These are phyloP conservation scores for Imleria badia DNA, from an alignment of 768 basidiomycete genomes.

Conservation along the genomic window DNA sequence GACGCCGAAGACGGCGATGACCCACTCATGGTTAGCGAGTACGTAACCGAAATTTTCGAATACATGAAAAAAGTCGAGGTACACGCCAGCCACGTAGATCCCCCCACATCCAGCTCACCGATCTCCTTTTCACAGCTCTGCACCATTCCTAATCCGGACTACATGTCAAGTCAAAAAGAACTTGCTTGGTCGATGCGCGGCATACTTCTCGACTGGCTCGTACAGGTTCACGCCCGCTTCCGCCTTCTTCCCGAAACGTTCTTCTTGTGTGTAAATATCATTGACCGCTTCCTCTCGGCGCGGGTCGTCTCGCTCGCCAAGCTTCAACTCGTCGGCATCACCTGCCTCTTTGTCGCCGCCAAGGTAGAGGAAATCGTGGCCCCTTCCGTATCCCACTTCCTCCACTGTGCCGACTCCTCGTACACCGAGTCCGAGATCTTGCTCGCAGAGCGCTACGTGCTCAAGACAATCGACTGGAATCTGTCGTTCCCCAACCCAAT, in stretches of 20 bases:
- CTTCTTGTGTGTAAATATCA: constrained; percentile 84
- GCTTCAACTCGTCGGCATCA: constrained; percentile 88
- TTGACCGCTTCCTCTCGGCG: constrained; percentile 70
- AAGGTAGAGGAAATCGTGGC: constrained; percentile 94
- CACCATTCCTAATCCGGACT: constrained; percentile 81
- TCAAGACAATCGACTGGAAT: constrained; percentile 85
- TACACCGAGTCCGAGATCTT: constrained; percentile 80
- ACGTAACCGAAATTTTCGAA: constrained; percentile 89
- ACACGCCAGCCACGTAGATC: constrained; percentile 11
- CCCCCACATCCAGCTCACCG: background rate
- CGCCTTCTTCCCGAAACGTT: constrained; percentile 86
- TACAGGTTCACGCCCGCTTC: constrained; percentile 87
- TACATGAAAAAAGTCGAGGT: constrained; percentile 90
- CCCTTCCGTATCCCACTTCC: constrained; percentile 79
- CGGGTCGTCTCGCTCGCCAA: constrained; percentile 80
- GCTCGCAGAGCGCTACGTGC: constrained; percentile 84
- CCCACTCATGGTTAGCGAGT: constrained; percentile 96
- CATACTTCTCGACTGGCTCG: constrained; percentile 89
- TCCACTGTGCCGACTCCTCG: constrained; percentile 74
- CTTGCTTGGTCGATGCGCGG: constrained; percentile 89
- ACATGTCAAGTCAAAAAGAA: constrained; percentile 82
- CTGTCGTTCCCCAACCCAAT: constrained; percentile 85
- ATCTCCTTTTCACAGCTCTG: constrained; percentile 45
- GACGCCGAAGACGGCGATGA: constrained; percentile 92
- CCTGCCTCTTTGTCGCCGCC: constrained; percentile 82